These are phyloP conservation scores for Ophiostoma ips DNA, from an alignment of 2,329 filamentous ascomycete species.

Conservation along the genomic window DNA sequence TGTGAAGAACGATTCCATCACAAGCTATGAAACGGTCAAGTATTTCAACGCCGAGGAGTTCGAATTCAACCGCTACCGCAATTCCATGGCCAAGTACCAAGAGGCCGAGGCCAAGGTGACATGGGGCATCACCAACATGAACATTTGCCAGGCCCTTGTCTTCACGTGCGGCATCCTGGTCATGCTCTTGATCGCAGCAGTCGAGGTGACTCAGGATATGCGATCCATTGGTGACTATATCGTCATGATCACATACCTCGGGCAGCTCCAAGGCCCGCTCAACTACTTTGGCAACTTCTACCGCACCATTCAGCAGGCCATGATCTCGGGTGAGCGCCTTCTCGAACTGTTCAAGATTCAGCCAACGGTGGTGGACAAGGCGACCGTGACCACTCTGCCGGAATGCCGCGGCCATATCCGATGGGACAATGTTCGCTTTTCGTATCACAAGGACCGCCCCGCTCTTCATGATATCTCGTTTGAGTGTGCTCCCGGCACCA, in stretches of 20 bases:
- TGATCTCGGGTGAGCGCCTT: constrained; percentile 94
- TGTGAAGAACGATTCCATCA: constrained; percentile 96
- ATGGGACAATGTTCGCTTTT: constrained; percentile 81
- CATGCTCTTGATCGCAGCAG: constrained; percentile 60
- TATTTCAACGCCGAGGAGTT: constrained; percentile 78
- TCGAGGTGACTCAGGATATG: constrained; percentile 56
- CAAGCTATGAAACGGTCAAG: constrained; percentile 93
- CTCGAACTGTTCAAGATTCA: constrained; percentile 93
- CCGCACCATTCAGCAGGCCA: constrained; percentile 83
- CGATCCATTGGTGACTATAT: constrained; percentile 60
- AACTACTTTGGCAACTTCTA: constrained; percentile 95
- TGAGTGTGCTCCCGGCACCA: constrained; percentile 76
- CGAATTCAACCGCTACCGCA: constrained; percentile 60
- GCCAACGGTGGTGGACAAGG: constrained; percentile 74
- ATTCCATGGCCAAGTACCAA: constrained; percentile 59
- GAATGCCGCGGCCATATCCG: constrained; percentile 67
- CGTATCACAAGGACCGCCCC: constrained; percentile 75
- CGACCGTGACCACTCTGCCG: constrained; percentile 46
- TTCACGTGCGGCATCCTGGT: constrained; percentile 65
- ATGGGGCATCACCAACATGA: constrained; percentile 65
- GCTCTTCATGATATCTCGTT: constrained; percentile 77
- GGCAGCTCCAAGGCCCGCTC: constrained; percentile 64
- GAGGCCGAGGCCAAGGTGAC: constrained; percentile 62
- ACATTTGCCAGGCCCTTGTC: constrained; percentile 65
- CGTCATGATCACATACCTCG: constrained; percentile 60